phyloP scores from a whole-genome alignment of 768 basidiomycete species.

The Trametes meyenii region DNA sequence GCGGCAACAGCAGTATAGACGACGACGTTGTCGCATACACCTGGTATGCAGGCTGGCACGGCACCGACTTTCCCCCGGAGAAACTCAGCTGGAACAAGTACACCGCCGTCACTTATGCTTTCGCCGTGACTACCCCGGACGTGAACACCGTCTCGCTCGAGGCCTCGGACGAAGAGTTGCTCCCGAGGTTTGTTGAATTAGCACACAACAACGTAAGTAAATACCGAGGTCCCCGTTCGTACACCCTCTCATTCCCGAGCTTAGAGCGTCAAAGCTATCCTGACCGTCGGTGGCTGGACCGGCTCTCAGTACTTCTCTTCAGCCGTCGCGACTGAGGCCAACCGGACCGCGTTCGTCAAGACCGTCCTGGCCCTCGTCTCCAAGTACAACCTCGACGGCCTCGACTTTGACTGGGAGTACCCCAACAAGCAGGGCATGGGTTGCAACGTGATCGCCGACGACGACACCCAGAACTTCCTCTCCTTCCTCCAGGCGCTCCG shows the following conservation, averaged over 20 bases:
- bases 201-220: slow-evolving; percentile 41
- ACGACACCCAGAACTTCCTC: slow-evolving; percentile 80
- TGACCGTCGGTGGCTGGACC: slow-evolving; percentile 74
- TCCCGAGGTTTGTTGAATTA: slow-evolving; percentile 59
- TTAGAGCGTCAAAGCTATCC: slow-evolving; percentile 56
- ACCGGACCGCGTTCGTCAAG: slow-evolving; percentile 67
- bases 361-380: slow-evolving; percentile 52
- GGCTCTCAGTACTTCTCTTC: slow-evolving; percentile 67
- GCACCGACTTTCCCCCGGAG: slow-evolving; percentile 50
- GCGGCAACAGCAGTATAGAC: slow-evolving; percentile 12
- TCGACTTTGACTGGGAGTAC: slow-evolving; percentile 79
- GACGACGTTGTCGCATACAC: slow-evolving; percentile 31
- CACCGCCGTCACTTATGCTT: slow-evolving; percentile 69
- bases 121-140: slow-evolving; percentile 48
- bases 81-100: slow-evolving; percentile 69
- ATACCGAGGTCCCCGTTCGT: not conserved
- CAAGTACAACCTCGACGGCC: slow-evolving; percentile 57
- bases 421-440: slow-evolving; percentile 67
- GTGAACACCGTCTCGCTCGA: slow-evolving; percentile 37
- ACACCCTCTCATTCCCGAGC: not conserved
- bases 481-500: slow-evolving; percentile 74
- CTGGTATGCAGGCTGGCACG: slow-evolving; percentile 76
- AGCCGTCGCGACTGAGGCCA: slow-evolving; percentile 54
- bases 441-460: slow-evolving; percentile 58
- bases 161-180: slow-evolving; percentile 48